Conservation (phyloP, 306 rosid genomes). For the Leucaena leucocephala region DNA sequence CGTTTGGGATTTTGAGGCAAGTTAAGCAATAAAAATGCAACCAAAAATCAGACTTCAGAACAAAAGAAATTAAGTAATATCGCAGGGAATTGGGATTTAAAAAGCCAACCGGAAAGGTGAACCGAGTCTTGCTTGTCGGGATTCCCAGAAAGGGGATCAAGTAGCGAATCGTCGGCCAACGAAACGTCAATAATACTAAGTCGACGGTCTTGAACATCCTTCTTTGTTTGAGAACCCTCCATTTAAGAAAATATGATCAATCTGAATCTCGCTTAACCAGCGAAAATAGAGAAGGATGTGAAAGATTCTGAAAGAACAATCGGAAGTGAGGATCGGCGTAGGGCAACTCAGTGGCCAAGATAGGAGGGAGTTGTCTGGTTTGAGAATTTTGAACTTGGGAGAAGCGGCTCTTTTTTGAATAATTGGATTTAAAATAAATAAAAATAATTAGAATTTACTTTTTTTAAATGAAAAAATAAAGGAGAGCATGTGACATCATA, state of each 20-base stretch:
- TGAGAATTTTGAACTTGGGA: constrained; percentile 26
- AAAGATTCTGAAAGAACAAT: background rate
- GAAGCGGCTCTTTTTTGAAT: constrained; percentile 20
- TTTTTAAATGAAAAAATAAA: background rate
- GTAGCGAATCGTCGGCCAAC: constrained; percentile 89
- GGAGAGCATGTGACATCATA: background rate
- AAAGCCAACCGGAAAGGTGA: constrained; percentile 4
- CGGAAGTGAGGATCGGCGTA: constrained; percentile 14
- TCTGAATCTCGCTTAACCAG: constrained; percentile 6
- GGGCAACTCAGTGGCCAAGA: background rate
- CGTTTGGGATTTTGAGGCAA: background rate
- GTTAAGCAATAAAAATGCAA: background rate
- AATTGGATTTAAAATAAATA: background rate
- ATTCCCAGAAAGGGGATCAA: constrained; percentile 46
- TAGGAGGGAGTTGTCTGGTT: background rate
- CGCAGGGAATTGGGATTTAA: no score
- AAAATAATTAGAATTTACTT: background rate
- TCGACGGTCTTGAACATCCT: constrained; percentile 53
- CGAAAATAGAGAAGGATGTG: constrained; percentile 3
- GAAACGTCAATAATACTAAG: constrained; percentile 88
- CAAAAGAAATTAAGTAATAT: background rate
- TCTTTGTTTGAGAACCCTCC: constrained; percentile 36
- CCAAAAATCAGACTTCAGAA: background rate
- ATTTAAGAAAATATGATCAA: constrained; percentile 35
- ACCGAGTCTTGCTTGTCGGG: constrained; percentile 45